phyloP scores from a whole-genome alignment of 2,329 filamentous ascomycete species.

The Alternaria sp. region DNA sequence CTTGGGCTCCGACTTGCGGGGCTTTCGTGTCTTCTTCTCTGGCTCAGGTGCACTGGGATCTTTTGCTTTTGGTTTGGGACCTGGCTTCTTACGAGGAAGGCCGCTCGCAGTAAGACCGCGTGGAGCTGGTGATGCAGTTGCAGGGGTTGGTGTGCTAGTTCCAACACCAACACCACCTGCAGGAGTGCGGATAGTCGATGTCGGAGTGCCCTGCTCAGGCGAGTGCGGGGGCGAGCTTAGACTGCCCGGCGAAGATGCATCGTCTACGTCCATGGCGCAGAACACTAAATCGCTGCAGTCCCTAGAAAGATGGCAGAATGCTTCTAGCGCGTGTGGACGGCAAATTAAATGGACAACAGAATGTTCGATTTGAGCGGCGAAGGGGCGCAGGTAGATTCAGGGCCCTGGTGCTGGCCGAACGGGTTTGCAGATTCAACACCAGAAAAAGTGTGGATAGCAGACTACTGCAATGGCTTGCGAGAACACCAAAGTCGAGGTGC shows the following conservation, averaged over 20 bases:
- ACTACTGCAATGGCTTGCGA: constrained; percentile 38
- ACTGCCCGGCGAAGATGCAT: constrained; percentile 48
- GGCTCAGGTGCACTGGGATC: constrained; percentile 46
- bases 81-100: constrained; percentile 53
- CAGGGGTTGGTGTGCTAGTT: constrained; percentile 43
- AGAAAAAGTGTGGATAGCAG: constrained; percentile 37
- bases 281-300: constrained; percentile 20
- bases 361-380: constrained; percentile 1
- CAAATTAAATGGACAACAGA: not conserved
- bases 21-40: constrained; percentile 57
- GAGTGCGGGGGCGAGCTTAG: constrained; percentile 51
- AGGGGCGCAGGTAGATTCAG: constrained; percentile 2
- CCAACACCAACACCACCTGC: constrained; percentile 44
- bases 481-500: constrained; percentile 47
- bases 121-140: constrained; percentile 40
- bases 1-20: constrained; percentile 60
- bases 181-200: constrained; percentile 42
- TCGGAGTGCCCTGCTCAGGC: constrained; percentile 46
- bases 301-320: not conserved
- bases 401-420: constrained; percentile 23
- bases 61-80: constrained; percentile 54
- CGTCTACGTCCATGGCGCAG: constrained; percentile 44
- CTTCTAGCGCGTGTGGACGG: constrained; percentile 1
- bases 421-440: constrained; percentile 46
- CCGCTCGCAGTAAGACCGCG: constrained; percentile 48